These are phyloP conservation scores for Trichosporon sp. DNA, from an alignment of 1,284 basidiomycete genomes.

Conservation along the genomic window DNA sequence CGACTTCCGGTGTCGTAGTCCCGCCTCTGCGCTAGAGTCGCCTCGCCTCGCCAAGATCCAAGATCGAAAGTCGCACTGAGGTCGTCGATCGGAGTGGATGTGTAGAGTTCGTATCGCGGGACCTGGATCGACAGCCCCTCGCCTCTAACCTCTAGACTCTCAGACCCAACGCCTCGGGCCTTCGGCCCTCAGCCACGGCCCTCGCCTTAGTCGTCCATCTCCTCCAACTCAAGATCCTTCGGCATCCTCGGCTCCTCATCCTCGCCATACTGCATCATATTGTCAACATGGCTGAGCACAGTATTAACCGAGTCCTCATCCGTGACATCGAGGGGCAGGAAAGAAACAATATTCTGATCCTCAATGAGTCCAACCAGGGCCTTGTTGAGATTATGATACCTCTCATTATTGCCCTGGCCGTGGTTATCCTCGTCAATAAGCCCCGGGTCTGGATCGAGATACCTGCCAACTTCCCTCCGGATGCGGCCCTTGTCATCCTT, in stretches of 20 bases:
- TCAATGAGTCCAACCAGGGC: slow-evolving; percentile 86
- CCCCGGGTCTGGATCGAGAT: slow-evolving; percentile 94
- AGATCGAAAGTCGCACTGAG: too few relatives aligned
- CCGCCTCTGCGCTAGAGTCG: too few relatives aligned
- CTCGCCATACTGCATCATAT: slow-evolving; percentile 93
- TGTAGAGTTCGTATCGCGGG: too few relatives aligned
- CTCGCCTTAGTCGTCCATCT: slow-evolving; percentile 37
- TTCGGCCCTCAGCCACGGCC: too few relatives aligned
- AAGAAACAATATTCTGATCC: slow-evolving; percentile 95
- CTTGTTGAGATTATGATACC: slow-evolving; percentile 87
- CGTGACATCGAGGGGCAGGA: slow-evolving; percentile 88
- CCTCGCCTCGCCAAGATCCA: too few relatives aligned
- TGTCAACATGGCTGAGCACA: slow-evolving; percentile 92
- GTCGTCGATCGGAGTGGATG: too few relatives aligned
- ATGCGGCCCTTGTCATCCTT: slow-evolving; percentile 67
- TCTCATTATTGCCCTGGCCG: slow-evolving; percentile 72
- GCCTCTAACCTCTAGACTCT: not conserved
- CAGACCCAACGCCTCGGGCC: not conserved
- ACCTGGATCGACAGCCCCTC: too few relatives aligned
- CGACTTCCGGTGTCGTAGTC: too few relatives aligned
- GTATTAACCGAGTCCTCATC: slow-evolving; percentile 83
- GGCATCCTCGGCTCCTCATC: slow-evolving; percentile 84
- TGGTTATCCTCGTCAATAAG: slow-evolving; percentile 68
- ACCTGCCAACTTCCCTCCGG: slow-evolving; percentile 71
- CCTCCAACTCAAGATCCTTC: slow-evolving; percentile 79